phyloP scores from a whole-genome alignment of 257 asterid species.

The Coffea canephora region DNA sequence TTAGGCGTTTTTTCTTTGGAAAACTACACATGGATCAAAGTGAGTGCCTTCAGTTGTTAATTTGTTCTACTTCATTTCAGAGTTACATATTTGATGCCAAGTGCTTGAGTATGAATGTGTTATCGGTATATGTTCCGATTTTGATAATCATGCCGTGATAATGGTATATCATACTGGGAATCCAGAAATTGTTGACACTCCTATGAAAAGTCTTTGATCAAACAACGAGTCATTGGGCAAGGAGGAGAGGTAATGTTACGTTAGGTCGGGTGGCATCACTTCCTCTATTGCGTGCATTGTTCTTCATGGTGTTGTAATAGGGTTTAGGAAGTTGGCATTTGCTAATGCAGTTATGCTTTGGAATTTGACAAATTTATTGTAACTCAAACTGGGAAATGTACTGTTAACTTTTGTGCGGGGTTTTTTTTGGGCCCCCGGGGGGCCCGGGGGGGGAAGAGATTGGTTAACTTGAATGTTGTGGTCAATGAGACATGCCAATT shows the following conservation, averaged over 20 bases:
- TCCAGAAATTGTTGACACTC: neutral
- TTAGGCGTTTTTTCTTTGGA: constrained; percentile 14
- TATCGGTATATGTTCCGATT: neutral
- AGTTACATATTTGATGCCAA: neutral
- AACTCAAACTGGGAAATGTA: neutral
- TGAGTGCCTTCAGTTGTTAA: constrained; percentile 32
- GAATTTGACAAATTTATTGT: neutral
- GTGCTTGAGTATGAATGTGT: neutral
- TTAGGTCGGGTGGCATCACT: neutral
- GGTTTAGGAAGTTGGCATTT: neutral
- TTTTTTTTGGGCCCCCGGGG: neutral
- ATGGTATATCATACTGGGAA: neutral
- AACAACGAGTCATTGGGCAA: neutral
- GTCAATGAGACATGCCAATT: neutral
- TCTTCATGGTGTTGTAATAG: neutral
- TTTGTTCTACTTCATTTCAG: neutral
- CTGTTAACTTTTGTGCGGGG: neutral
- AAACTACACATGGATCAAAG: constrained; percentile 60
- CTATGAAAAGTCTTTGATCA: neutral
- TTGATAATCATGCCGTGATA: neutral
- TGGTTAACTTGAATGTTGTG: neutral
- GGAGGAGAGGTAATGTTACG: neutral
- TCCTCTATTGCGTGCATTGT: neutral
- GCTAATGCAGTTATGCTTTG: neutral
- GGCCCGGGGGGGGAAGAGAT: neutral